Evolutionary conservation across 148 eudicot species (phyloP), one percentile per base, ranked within the genome.

Genomic region (Heliamphora exappendiculata): DNA sequence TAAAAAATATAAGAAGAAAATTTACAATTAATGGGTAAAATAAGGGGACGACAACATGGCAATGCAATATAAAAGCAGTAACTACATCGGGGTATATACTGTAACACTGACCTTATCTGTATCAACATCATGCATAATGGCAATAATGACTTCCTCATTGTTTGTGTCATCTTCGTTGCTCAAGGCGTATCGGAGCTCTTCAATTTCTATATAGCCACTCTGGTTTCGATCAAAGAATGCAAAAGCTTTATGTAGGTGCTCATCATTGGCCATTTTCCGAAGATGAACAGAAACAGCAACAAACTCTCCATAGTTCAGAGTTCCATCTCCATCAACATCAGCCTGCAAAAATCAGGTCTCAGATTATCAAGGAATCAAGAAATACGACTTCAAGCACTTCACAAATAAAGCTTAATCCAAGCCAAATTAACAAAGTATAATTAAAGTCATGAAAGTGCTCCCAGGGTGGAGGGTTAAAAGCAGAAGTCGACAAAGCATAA

Each of bases 81-180:
- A 54, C 63, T 60, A 78, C 41, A 10, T 68, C 54, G 24, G 41
- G n/a, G 36, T 45, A 33, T 50, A 31, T 34, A 24, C 76, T 26
- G 31, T 26, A 28, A 47, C 0, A 72, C 86, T 75, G 47, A 91
- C 97, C 93, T 89, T 89, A 82, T 89, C 93, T 10, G 90, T 91
- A 75, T 91, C 97, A 16, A 91, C 97, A 55, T 91, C 93, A 60
- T 89, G 90, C 93, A 89, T 91, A 42, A 91, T 91, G 70, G 93
- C 97, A 70, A 70, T 87, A 54, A 83, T 79, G 42, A 91, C 91
- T 67, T 91, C 93, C 80, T 88, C 90, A 45, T 73, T 88, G 70
- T 84, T 82, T 55, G 81, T 70, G 53, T 89, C 88, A 73, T 78
- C 81, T 55, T 91, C 92, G n/a, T 89, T 89, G 69, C 79, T 87